Evolutionary conservation across 2,329 filamentous ascomycete genomes (phyloP), one percentile per base, ranked within the genome.

Genomic region (Chlorencoelia australis): DNA sequence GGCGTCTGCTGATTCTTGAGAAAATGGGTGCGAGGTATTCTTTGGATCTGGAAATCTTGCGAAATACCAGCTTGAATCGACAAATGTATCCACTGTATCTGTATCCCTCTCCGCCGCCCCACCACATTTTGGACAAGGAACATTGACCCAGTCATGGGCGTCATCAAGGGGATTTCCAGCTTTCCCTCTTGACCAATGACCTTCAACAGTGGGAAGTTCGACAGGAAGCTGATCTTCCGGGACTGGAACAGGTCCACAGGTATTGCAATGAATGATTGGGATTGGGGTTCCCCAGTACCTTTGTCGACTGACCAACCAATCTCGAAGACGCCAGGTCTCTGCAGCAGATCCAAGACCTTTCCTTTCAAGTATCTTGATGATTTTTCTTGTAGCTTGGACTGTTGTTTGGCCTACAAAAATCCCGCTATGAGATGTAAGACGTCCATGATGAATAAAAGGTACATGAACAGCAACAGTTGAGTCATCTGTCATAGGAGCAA

Each of bases 31-130:
- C 2, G 68, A 52, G 10, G 65, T 47, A 47, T 91, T 88, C 13
- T 75, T 65, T 1, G 82, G 66, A 50, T 93, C 84, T 18, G 79
- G 61, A 50, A 86, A 94, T 9, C 85, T 74, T 61, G 88, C 75
- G 53, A 79, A 94, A 59, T 94, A 94, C 87, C 87, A 94, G 36
- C 86, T 93, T 2, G 86, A 94, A 60, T 94, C 87, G 42, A 94
- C 87, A 60, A 94, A 94, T 0, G 87, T 94, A 58, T 94, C 87
- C 87, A 94, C 94, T 3, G 87, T 94, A 56, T 94, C 87, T 0
- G 87, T 94, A 46, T 94, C 87, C 45, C 87, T 73, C 55, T 76
- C 81, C 5, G 84, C 87, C 16, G 74, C 61, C 1, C 71, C 68
- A 11, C 70, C 63, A 51, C 87, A 94, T 48, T 73, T 73, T 4